These are phyloP conservation scores for Silene coronaria DNA, from an alignment of 179 eudicot species.

Conservation along the genomic window DNA sequence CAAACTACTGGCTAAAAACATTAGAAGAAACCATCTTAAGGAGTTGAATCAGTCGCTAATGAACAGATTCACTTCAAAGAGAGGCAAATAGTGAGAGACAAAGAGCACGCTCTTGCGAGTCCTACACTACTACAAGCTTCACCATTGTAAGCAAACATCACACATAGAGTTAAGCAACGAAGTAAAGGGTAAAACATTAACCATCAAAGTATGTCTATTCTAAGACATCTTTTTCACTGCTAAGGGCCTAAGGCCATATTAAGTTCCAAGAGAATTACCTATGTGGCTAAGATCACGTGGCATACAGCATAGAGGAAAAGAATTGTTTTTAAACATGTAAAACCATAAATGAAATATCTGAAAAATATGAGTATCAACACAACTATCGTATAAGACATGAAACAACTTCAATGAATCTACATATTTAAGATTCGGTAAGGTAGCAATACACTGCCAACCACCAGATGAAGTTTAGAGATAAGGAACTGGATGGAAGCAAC, in stretches of 20 bases:
- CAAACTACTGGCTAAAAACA: neutral
- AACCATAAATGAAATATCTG: neutral
- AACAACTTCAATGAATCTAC: neutral
- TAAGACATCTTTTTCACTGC: constrained; percentile 1
- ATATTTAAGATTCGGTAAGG: constrained; percentile 8
- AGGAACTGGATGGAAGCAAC: neutral
- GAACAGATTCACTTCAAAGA: neutral
- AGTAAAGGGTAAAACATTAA: neutral
- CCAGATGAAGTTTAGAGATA: neutral
- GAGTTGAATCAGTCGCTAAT: neutral
- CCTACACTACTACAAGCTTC: neutral
- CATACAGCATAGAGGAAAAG: neutral
- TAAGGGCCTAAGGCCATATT: neutral
- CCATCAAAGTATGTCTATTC: neutral
- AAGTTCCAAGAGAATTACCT: neutral
- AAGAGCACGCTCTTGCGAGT: neutral
- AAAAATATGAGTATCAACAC: neutral
- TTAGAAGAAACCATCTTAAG: neutral
- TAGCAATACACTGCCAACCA: neutral
- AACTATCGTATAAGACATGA: neutral
- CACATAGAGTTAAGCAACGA: neutral
- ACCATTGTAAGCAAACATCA: neutral
- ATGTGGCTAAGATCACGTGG: neutral
- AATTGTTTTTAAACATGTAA: neutral
- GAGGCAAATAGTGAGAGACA: constrained; percentile 1